Conservation (phyloP, 352 stramenopile species). For the Pythium diclinum region DNA sequence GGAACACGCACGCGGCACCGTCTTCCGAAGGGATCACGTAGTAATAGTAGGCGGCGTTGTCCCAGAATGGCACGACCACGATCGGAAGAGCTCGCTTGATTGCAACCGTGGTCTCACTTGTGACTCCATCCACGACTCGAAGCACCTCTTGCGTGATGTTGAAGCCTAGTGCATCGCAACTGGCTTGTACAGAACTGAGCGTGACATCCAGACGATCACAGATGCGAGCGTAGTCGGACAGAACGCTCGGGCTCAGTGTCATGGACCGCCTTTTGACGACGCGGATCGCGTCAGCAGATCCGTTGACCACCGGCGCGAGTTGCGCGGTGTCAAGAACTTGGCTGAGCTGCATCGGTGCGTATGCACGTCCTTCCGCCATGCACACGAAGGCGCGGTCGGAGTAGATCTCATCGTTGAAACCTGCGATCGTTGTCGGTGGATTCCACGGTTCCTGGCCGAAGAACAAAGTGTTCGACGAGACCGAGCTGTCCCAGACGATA, state of each 20-base stretch:
- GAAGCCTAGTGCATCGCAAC: constrained; percentile 26
- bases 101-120: constrained; percentile 2
- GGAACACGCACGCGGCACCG: constrained; percentile 30
- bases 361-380: constrained; percentile 23
- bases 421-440: constrained; percentile 25
- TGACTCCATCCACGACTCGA: constrained; percentile 21
- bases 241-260: background rate
- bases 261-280: constrained; percentile 29
- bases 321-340: constrained; percentile 21
- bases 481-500: constrained; percentile 24
- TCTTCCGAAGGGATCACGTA: too few relatives aligned
- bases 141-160: constrained; percentile 26
- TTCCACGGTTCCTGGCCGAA: too few relatives aligned
- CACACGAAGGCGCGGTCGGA: constrained; percentile 42
- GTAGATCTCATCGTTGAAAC: constrained; percentile 45
- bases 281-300: constrained; percentile 26
- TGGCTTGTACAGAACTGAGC: constrained; percentile 20
- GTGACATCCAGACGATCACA: constrained; percentile 4
- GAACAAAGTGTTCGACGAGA: constrained; percentile 1
- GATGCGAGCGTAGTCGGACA: constrained; percentile 21
- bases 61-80: constrained; percentile 36
- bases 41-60: constrained; percentile 18
- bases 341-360: constrained; percentile 33
- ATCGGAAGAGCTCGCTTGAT: constrained; percentile 28
- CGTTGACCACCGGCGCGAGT: constrained; percentile 16